Percentiles rank a stretch among this genome's conserved stretches.
phyloP scores from a whole-genome alignment of 1,139 yeast genomes.

The Candida frijolesensis region DNA sequence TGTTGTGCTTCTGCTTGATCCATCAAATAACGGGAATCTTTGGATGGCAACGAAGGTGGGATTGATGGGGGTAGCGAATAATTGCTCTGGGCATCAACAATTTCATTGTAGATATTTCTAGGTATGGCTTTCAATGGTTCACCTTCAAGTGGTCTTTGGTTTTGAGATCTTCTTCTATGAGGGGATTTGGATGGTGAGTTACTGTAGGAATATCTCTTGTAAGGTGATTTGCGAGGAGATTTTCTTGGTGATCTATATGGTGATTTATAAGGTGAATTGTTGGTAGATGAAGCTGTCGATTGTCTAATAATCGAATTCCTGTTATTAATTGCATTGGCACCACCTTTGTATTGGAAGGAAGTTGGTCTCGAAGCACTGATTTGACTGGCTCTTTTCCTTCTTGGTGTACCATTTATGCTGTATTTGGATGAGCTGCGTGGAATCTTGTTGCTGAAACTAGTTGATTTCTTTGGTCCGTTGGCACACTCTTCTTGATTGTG shows the following conservation, averaged over 20 bases:
- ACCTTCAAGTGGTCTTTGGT: constrained; percentile 4
- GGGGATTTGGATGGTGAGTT: constrained; percentile 29
- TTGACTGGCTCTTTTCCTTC: constrained; percentile 49
- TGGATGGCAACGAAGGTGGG: constrained; percentile 48
- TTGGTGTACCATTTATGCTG: constrained; percentile 31
- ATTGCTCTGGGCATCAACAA: constrained; percentile 41
- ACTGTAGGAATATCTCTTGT: constrained; percentile 13
- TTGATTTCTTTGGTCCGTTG: constrained; percentile 20
- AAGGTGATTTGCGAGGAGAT: constrained; percentile 21
- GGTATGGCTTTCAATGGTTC: constrained; percentile 39
- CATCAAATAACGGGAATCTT: constrained; percentile 25
- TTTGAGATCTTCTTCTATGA: constrained; percentile 10
- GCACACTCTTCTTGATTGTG: constrained; percentile 46
- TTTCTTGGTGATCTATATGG: constrained; percentile 27
- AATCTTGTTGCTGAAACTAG: constrained; percentile 21
- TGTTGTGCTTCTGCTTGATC: constrained; percentile 8
- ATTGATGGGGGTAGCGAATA: constrained; percentile 24
- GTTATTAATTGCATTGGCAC: constrained; percentile 3
- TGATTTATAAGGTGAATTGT: constrained; percentile 30
- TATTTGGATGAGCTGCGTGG: constrained; percentile 23
- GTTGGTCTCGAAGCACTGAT: constrained; percentile 61
- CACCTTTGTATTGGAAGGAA: constrained; percentile 46
- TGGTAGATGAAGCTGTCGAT: constrained; percentile 28
- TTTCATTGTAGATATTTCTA: constrained; percentile 49
- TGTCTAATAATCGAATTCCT: constrained; percentile 27